phyloP scores from a whole-genome alignment of 2,329 filamentous ascomycete species.

The Triangularia setosa region DNA sequence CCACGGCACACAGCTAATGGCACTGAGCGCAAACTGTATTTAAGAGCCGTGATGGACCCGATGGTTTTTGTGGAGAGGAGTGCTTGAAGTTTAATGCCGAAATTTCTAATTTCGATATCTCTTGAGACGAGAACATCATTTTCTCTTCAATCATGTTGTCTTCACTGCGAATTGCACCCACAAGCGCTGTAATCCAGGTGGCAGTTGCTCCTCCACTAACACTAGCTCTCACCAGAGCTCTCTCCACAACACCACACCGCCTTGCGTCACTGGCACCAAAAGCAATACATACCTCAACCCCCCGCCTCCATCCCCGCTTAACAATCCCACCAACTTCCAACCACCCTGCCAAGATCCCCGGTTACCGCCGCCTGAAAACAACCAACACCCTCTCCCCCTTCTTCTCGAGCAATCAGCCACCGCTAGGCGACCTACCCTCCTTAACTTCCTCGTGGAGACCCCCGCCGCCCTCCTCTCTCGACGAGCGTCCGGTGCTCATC shows the following conservation, averaged over 20 bases:
- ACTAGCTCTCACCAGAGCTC: not conserved
- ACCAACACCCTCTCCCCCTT: conserved; percentile 10
- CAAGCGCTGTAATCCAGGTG: not conserved
- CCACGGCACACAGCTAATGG: not conserved
- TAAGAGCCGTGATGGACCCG: not conserved
- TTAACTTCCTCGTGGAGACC: conserved; percentile 22
- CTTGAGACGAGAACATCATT: not conserved
- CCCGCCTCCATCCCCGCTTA: not conserved
- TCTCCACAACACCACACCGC: not conserved
- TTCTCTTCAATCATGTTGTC: not conserved
- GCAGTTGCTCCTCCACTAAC: not conserved
- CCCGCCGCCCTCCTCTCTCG: conserved; percentile 28
- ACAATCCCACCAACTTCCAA: not conserved
- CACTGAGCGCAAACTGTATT: not conserved
- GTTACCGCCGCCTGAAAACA: not conserved
- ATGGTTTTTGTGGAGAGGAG: not conserved
- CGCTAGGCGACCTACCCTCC: not conserved
- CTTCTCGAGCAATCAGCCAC: not conserved
- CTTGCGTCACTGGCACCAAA: not conserved
- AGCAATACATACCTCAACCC: not conserved
- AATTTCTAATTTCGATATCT: not conserved
- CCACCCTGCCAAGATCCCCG: not conserved
- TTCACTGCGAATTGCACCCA: not conserved
- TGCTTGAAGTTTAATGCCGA: not conserved
- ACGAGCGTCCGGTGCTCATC: conserved; percentile 36